Evolutionary conservation across 257 asterid genomes (phyloP), one percentile per base, ranked within the genome.

Genomic region (Petunia axillaris): DNA sequence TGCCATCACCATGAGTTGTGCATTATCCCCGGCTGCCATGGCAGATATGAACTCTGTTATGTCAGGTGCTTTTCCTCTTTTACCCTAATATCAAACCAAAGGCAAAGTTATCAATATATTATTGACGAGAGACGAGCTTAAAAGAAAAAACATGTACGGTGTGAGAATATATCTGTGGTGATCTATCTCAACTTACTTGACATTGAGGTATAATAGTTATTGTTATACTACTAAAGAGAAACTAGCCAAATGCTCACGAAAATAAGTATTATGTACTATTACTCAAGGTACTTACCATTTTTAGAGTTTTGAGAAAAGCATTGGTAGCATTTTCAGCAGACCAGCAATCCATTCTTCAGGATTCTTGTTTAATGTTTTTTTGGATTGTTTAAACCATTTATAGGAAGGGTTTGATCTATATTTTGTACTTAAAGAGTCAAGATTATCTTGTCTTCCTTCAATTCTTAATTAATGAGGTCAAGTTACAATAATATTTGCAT

Each of bases 251-350:
- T 44, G 4, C 55, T 62, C 66, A 8, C 40, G 8, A 62, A 60
- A 6, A 59, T 4, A 9, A 44, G 58, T 70, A n/a, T 15, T 41
- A 44, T 43, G 4, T 8, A 64, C 35, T 13, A 37, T 4, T 25
- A n/a, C 35, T 0, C 6, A 35, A 15, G 2, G 1, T 74, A 65
- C 86, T 91, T 80, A 88, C 97, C 92, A 92, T 87, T 88, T 83
- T 91, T 86, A 92, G 82, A 66, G 94, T 87, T 83, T 81, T 87
- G 75, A 92, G 89, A 75, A 87, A 92, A 4, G 97, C 97, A 6
- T 84, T 89, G 82, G 88, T 89, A 81, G 95, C 97, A 79, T 92
- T 89, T 86, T 92, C 95, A 81, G 95, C 91, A 81, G 97, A 92
- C 97, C 97, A 92, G 90, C 85, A 64, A 80, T 89, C 91, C 95